These are phyloP conservation scores for Amborella trichopoda DNA, from an alignment of 164 flowering plant genomes.

Conservation along the genomic window DNA sequence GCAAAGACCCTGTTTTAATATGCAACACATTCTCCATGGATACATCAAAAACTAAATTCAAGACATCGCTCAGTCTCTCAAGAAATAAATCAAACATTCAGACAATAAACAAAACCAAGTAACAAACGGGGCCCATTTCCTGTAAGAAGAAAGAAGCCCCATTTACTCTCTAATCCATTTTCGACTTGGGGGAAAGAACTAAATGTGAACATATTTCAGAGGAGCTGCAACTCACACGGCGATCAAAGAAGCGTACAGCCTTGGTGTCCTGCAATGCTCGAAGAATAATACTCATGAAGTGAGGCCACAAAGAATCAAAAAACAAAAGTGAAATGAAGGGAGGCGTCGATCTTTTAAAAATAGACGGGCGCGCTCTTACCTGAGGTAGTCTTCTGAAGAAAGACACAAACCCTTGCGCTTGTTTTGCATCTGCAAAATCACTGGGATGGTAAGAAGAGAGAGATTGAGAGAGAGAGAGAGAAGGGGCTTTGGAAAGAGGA, in stretches of 20 bases:
- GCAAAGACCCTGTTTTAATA: too few relatives aligned
- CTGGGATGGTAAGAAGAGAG: neutral
- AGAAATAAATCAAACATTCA: too few relatives aligned
- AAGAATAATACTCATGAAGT: neutral
- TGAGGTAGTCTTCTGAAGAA: conserved; percentile 79
- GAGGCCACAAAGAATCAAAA: conserved; percentile 1
- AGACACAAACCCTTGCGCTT: conserved; percentile 94
- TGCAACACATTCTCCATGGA: too few relatives aligned
- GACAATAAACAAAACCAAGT: too few relatives aligned
- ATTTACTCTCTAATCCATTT: too few relatives aligned
- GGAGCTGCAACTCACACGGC: conserved; percentile 50
- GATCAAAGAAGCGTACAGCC: conserved; percentile 88
- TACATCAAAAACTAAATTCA: too few relatives aligned
- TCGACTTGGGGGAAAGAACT: too few relatives aligned
- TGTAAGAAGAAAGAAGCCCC: too few relatives aligned
- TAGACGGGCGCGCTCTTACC: conserved; percentile 22
- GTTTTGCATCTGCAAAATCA: conserved; percentile 59
- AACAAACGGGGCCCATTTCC: too few relatives aligned
- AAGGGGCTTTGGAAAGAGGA: too few relatives aligned
- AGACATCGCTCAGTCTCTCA: too few relatives aligned
- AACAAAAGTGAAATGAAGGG: neutral
- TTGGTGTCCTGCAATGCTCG: conserved; percentile 51
- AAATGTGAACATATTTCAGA: too few relatives aligned
- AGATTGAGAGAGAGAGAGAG: neutral
- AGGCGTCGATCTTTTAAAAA: neutral